Evolutionary conservation across 805 yeast genomes (phyloP).

Genomic region (Sugiyamaella valdiviana): DNA sequence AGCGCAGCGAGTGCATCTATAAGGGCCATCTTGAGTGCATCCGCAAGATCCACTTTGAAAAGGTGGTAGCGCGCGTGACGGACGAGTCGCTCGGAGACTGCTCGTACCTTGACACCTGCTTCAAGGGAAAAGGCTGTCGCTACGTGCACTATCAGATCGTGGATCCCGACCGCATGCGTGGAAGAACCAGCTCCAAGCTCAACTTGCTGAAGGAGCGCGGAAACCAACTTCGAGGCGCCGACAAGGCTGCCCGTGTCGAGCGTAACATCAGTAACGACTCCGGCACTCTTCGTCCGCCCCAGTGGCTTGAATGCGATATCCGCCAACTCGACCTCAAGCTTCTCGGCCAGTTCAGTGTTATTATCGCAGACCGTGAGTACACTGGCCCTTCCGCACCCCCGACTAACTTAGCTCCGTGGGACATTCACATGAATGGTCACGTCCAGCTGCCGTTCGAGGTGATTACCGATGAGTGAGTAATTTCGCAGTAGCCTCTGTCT

Average conservation of each 20-base stretch:
- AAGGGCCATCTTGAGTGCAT: slow-evolving; percentile 18
- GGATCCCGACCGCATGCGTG: slow-evolving; percentile 19
- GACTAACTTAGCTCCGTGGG: slow-evolving; percentile 91
- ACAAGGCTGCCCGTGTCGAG: slow-evolving; percentile 9
- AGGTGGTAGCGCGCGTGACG: slow-evolving; percentile 42
- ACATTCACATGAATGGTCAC: slow-evolving; percentile 71
- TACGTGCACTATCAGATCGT: slow-evolving; percentile 61
- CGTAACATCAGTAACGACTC: slow-evolving; percentile 1
- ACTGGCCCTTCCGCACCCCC: too few species aligned
- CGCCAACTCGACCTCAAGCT: slow-evolving; percentile 60
- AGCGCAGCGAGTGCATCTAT: slow-evolving; percentile 14
- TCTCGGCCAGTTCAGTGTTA: slow-evolving; percentile 70
- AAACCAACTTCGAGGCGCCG: slow-evolving; percentile 15
- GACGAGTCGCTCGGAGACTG: slow-evolving; percentile 79
- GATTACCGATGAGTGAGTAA: slow-evolving; percentile 20
- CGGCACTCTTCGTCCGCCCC: slow-evolving; percentile 48
- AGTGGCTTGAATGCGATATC: slow-evolving; percentile 86
- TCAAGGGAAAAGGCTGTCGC: slow-evolving; percentile 71
- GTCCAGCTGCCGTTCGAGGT: slow-evolving; percentile 17
- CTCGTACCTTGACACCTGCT: slow-evolving; percentile 90
- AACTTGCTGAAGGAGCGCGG: background rate
- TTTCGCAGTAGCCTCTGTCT: slow-evolving; percentile 44
- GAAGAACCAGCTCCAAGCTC: background rate
- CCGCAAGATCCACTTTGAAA: slow-evolving; percentile 32
- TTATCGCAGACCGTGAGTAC: slow-evolving; percentile 65